A percentile compares a stretch with the other conserved stretches of the same genome.
Conservation (phyloP, 2,329 filamentous ascomycete species). For the Microsporum canis region DNA sequence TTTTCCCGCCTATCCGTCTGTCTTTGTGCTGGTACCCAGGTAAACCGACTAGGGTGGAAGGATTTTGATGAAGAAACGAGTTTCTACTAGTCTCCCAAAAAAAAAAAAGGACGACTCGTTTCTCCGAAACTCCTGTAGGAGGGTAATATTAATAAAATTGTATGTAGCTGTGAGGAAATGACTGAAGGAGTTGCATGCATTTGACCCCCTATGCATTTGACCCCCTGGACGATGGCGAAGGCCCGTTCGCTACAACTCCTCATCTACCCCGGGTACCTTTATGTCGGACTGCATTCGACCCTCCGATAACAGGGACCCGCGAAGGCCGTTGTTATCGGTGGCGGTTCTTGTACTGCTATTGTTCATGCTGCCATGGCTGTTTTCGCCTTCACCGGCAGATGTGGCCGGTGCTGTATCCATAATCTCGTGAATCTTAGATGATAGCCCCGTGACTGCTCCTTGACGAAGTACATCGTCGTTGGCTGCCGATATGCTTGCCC, state of each 20-base stretch:
- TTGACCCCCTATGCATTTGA: background rate
- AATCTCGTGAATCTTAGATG: slow-evolving; percentile 29
- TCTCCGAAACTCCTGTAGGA: background rate
- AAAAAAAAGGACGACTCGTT: background rate
- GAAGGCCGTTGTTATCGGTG: background rate
- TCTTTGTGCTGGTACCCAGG: background rate
- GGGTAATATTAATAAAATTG: background rate
- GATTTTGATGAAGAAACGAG: background rate
- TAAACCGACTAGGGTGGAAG: background rate
- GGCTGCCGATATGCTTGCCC: slow-evolving; percentile 34
- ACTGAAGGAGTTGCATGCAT: background rate
- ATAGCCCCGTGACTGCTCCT: slow-evolving; percentile 31
- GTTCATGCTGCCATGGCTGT: background rate
- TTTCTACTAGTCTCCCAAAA: background rate
- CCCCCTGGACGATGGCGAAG: background rate
- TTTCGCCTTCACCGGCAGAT: background rate
- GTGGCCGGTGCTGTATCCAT: slow-evolving; percentile 16
- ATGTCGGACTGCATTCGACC: slow-evolving; percentile 5
- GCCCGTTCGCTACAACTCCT: slow-evolving; percentile 9
- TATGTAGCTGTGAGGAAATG: background rate
- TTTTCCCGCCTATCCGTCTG: background rate
- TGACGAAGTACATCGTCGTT: slow-evolving; percentile 32
- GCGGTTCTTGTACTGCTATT: background rate
- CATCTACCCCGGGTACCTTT: slow-evolving; percentile 5
- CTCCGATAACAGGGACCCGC: slow-evolving; percentile 3